These are phyloP conservation scores for Pseudozyma hubeiensis DNA, from an alignment of 1,284 basidiomycete genomes.

Conservation along the genomic window DNA sequence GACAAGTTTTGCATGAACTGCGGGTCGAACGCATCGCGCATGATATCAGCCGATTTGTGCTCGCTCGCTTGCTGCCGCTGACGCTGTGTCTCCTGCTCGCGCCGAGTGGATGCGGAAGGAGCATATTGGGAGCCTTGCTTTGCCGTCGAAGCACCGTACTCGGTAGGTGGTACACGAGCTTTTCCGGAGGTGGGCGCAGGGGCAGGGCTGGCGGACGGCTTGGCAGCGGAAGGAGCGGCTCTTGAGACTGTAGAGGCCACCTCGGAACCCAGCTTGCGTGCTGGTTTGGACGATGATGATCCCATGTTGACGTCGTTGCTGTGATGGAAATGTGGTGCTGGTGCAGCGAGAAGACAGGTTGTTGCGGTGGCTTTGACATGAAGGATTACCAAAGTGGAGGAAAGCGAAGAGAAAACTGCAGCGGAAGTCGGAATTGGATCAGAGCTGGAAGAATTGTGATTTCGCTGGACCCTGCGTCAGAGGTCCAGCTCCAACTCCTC, in stretches of 20 bases:
- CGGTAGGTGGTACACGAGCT: conserved; percentile 19
- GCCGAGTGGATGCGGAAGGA: conserved; percentile 20
- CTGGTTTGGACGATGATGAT: conserved; percentile 53
- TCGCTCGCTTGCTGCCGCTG: conserved; percentile 43
- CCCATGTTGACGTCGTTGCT: conserved; percentile 31
- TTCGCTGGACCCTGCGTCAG: conserved; percentile 31
- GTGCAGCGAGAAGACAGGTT: neutral
- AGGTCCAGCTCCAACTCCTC: neutral
- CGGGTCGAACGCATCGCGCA: conserved; percentile 51
- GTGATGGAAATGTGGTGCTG: neutral
- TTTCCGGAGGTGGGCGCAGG: conserved; percentile 4
- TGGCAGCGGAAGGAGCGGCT: conserved; percentile 22
- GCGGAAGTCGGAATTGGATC: conserved; percentile 24
- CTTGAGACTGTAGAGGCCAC: conserved; percentile 37
- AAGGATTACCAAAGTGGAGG: conserved; percentile 43
- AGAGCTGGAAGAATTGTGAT: neutral
- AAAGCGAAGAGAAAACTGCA: conserved; percentile 9
- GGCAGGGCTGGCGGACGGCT: conserved; percentile 15
- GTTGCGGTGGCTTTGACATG: neutral
- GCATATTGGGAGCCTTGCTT: conserved; percentile 26
- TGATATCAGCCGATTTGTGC: conserved; percentile 47
- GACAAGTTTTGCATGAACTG: conserved; percentile 51
- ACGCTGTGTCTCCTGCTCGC: conserved; percentile 33
- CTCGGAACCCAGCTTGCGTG: conserved; percentile 44
- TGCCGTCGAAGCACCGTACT: conserved; percentile 24